phyloP scores from a whole-genome alignment of 2,329 filamentous ascomycete species.

The Sclerotiophoma versabilis region DNA sequence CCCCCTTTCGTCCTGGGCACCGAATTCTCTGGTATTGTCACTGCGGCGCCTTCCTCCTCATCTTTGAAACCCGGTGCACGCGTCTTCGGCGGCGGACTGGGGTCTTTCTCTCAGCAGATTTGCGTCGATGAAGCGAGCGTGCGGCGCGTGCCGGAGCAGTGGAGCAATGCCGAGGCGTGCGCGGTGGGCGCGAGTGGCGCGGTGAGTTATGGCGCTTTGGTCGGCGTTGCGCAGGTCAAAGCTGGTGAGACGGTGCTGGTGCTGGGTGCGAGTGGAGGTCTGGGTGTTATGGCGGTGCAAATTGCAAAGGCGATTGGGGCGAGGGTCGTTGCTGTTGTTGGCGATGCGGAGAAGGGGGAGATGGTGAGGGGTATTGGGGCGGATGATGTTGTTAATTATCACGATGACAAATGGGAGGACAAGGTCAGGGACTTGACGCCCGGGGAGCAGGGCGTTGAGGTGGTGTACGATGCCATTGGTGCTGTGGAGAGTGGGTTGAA shows the following conservation, averaged over 20 bases:
- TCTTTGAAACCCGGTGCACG: conserved; percentile 56
- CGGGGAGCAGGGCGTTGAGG: conserved; percentile 60
- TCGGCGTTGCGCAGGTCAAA: conserved; percentile 52
- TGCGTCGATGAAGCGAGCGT: conserved; percentile 51
- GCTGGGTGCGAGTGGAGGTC: conserved; percentile 62
- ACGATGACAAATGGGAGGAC: conserved; percentile 58
- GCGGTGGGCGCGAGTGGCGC: conserved; percentile 62
- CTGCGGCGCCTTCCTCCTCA: conserved; percentile 45
- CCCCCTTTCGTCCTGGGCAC: conserved; percentile 67
- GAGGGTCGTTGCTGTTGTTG: conserved; percentile 61
- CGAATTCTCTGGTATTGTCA: conserved; percentile 66
- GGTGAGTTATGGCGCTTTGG: conserved; percentile 62
- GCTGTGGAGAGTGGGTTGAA: conserved; percentile 62
- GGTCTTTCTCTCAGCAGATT: conserved; percentile 63
- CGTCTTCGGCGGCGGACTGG: conserved; percentile 62
- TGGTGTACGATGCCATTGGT: conserved; percentile 66
- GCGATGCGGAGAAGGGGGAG: conserved; percentile 55
- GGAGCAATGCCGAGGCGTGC: conserved; percentile 60
- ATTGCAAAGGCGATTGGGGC: conserved; percentile 62
- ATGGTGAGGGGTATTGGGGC: conserved; percentile 53
- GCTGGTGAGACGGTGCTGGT: conserved; percentile 61
- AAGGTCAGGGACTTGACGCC: conserved; percentile 57
- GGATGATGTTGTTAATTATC: conserved; percentile 53
- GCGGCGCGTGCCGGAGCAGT: conserved; percentile 54
- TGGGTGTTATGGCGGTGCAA: conserved; percentile 64